Evolutionary conservation across 768 basidiomycete species (phyloP), one percentile per base, ranked within the genome.

Genomic region (Mycena floridula): DNA sequence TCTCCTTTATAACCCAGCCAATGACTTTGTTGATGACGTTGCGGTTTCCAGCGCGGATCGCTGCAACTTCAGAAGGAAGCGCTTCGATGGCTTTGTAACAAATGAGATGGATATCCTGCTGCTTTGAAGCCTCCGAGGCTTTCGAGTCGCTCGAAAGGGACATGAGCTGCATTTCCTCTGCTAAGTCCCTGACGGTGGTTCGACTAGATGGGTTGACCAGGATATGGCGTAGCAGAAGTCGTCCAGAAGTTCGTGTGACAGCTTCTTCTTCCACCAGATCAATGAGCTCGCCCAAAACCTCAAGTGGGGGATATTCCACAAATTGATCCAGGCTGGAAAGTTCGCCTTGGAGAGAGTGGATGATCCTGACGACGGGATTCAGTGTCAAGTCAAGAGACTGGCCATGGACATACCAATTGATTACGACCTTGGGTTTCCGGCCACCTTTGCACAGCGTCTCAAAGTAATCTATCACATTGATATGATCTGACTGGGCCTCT

Each of bases 231-330:
- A 96, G 67, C 22, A 94, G 69, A 2, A 72, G 59, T 62, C 89
- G 92, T 4, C 82, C 93, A 8, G 88, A 82, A 12, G 85, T 85
- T 4, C 84, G 90, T 89, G 91, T 95, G 16, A 98, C 68, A 16
- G 65, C 66, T 21, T 73, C 76, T 12, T 60, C 54, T 25, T 82
- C 74, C 2, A 98, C 81, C 48, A 93, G 64, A 51, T 87, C 84
- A 28, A 97, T 73, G 28, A 99, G 62, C 45, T 82, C 76, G 5
- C 87, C 84, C 62, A 99, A 67, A 53, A 88, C 82, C 9, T 58
- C 62, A 0, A 72, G 63, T 5, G 82, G 54, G 0, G 81, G 70
- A 43, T 84, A 84, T 7, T 79, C 68, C 26, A 78, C 73, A 16
- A 72, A 69, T 37, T 75, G 68, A 32, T 77, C 74, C 24, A 71